These are phyloP conservation scores for Talaromyces funiculosus DNA, from an alignment of 2,329 filamentous ascomycete genomes.

Conservation along the genomic window DNA sequence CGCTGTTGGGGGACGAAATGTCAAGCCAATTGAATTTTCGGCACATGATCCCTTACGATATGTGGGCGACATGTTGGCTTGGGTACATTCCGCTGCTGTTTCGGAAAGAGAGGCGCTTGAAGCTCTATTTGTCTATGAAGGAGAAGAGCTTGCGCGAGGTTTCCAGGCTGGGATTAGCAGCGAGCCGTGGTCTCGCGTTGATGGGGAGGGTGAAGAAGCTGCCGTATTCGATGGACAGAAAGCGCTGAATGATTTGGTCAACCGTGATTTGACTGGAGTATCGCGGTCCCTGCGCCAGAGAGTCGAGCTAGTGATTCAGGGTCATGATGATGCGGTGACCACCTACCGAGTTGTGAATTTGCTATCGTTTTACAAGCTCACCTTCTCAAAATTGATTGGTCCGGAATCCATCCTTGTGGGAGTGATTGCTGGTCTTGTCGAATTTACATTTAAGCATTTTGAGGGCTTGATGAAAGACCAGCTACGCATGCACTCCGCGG, in stretches of 20 bases:
- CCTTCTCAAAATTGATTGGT: conserved; percentile 75
- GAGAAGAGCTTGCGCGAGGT: conserved; percentile 77
- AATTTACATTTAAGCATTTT: conserved; percentile 77
- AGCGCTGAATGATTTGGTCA: conserved; percentile 79
- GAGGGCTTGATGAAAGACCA: conserved; percentile 74
- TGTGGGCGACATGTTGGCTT: conserved; percentile 94
- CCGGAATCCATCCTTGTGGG: conserved; percentile 63
- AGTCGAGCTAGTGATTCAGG: conserved; percentile 85
- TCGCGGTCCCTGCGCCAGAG: conserved; percentile 80
- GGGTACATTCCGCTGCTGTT: conserved; percentile 89
- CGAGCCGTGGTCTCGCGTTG: conserved; percentile 71
- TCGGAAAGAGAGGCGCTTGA: conserved; percentile 91
- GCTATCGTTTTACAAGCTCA: conserved; percentile 79
- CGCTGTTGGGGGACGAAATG: conserved; percentile 53
- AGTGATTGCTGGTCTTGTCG: conserved; percentile 62
- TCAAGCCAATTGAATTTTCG: conserved; percentile 89
- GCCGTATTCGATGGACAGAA: conserved; percentile 68
- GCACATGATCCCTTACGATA: conserved; percentile 90
- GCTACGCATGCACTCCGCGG: conserved; percentile 58
- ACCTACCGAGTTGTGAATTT: conserved; percentile 89
- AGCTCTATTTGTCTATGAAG: conserved; percentile 83
- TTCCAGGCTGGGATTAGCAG: conserved; percentile 74
- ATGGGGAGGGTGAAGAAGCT: conserved; percentile 49
- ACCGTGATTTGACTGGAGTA: conserved; percentile 75
- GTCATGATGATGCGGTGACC: conserved; percentile 81